Evolutionary conservation across 2,329 filamentous ascomycete species (phyloP).

Genomic region (Exophiala xenobiotica): DNA sequence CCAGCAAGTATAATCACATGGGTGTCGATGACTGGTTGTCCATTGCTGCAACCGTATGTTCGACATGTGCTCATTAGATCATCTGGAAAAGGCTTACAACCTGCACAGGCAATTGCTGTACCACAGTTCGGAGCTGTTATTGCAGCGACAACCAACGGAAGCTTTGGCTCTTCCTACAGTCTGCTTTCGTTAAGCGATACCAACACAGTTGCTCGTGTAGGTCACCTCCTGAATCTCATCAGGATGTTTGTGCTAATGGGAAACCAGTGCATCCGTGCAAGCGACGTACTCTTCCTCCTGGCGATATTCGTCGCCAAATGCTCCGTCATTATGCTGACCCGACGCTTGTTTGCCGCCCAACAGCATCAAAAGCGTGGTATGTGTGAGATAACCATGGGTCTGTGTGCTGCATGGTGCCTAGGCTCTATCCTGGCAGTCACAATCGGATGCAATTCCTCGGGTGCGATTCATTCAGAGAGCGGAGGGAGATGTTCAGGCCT

Average conservation of each 20-base stretch:
- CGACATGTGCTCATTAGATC: neutral
- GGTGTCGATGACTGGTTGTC: slow-evolving; percentile 22
- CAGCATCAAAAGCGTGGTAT: slow-evolving; percentile 9
- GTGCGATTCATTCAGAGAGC: slow-evolving; percentile 1
- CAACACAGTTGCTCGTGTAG: slow-evolving; percentile 11
- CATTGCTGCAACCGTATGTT: slow-evolving; percentile 16
- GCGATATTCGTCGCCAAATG: slow-evolving; percentile 19
- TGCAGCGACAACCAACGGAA: slow-evolving; percentile 12
- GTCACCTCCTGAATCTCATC: neutral
- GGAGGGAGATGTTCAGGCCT: slow-evolving; percentile 10
- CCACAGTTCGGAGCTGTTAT: slow-evolving; percentile 15
- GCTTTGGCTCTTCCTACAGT: slow-evolving; percentile 16
- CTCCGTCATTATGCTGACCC: slow-evolving; percentile 9
- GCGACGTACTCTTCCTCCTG: slow-evolving; percentile 20
- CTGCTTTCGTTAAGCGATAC: slow-evolving; percentile 7
- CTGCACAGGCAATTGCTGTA: slow-evolving; percentile 11
- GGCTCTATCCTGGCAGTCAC: slow-evolving; percentile 18
- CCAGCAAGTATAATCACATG: slow-evolving; percentile 15
- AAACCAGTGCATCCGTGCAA: slow-evolving; percentile 13
- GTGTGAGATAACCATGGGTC: slow-evolving; percentile 15
- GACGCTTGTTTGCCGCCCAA: slow-evolving; percentile 16
- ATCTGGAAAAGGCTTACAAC: neutral
- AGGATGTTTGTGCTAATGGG: neutral
- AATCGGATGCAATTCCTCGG: slow-evolving; percentile 8
- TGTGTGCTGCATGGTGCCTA: slow-evolving; percentile 19